A percentile compares a stretch with the other conserved stretches of the same genome.
Evolutionary conservation across 495 filamentous ascomycete species (phyloP).

Genomic region (Podospora pseudocomata): DNA sequence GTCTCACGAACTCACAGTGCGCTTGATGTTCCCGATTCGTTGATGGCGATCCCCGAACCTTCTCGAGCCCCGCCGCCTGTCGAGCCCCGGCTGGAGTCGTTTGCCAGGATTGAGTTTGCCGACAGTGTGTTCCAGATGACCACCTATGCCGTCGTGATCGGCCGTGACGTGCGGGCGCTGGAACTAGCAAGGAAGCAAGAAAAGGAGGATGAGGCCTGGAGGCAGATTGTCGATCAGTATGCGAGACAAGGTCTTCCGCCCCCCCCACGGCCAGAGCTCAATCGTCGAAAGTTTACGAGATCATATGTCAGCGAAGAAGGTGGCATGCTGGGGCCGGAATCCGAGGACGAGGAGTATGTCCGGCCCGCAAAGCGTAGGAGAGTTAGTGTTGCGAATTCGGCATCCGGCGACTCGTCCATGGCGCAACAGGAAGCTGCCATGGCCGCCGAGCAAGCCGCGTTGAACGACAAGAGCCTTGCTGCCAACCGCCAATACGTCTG

Average conservation of each 20-base stretch:
- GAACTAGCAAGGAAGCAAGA: conserved; percentile 42
- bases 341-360: conserved; percentile 40
- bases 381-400: conserved; percentile 26
- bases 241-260: conserved; percentile 39
- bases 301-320: conserved; percentile 53
- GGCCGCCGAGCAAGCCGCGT: conserved; percentile 12
- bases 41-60: conserved; percentile 16
- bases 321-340: conserved; percentile 51
- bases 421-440: conserved; percentile 7
- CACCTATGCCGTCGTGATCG: conserved; percentile 50
- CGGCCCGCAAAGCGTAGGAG: conserved; percentile 41
- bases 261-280: conserved; percentile 32
- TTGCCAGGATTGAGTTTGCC: conserved; percentile 50
- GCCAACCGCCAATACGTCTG: conserved; percentile 49
- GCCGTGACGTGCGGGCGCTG: conserved; percentile 46
- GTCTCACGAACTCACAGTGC: conserved; percentile 21
- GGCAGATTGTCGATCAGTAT: conserved; percentile 36
- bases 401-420: conserved; percentile 19
- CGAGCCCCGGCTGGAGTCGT: conserved; percentile 45
- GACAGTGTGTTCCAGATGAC: conserved; percentile 53
- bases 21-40: conserved; percentile 12
- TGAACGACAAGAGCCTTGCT: conserved; percentile 32
- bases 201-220: conserved; percentile 37
- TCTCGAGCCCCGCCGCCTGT: conserved; percentile 13
- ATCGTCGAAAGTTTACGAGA: conserved; percentile 47